phyloP scores from a whole-genome alignment of 306 rosid genomes.

The Comarum palustre region DNA sequence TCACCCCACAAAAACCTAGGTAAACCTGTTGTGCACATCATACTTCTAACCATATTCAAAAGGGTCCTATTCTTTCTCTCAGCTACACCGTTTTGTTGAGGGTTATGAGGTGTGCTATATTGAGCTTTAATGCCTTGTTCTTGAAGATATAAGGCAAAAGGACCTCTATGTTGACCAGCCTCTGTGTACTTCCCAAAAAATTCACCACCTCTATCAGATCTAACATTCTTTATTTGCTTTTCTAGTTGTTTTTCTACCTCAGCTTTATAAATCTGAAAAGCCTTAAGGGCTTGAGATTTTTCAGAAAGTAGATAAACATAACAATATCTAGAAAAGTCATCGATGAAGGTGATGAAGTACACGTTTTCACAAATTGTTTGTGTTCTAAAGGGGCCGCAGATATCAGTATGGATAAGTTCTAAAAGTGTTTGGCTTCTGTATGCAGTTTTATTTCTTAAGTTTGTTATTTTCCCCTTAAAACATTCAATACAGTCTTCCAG shows the following conservation, averaged over 20 bases:
- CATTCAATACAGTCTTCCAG: neutral
- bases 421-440: neutral
- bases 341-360: slow-evolving; percentile 4
- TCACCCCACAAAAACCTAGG: neutral
- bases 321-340: neutral
- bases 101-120: neutral
- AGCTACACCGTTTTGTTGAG: neutral
- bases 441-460: neutral
- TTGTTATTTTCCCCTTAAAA: neutral
- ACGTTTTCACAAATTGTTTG: neutral
- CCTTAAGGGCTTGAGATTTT: neutral
- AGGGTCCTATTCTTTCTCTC: neutral
- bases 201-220: no score
- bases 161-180: neutral
- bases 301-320: neutral
- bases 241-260: neutral
- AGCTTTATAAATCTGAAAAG: slow-evolving; percentile 17
- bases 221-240: neutral
- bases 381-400: neutral
- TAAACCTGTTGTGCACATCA: neutral
- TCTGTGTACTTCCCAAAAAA: neutral
- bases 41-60: neutral
- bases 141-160: neutral
- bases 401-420: neutral
- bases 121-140: neutral